Base-by-base conservation (phyloP, 805 yeast species). In the Schizosaccharomyces lindneri region DNA sequence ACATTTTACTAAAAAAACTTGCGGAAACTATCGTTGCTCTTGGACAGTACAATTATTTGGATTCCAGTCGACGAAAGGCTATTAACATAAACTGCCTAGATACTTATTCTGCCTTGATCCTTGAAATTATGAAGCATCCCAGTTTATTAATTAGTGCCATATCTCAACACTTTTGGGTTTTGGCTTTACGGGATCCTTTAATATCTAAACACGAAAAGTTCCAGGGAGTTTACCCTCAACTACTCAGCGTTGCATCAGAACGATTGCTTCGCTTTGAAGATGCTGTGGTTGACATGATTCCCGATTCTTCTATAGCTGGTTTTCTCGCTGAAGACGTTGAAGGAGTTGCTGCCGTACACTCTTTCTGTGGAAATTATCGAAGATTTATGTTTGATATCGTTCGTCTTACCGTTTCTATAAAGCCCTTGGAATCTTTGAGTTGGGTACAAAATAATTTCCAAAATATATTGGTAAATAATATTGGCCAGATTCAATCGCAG, bases 111-210 rank as follows among this genome's bases (percentile, higher is more conserved):
- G 78, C 79, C 62, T 76, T 93, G 27, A 87, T 93, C 5, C 74
- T 93, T 55, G 78, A 82, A 59, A 87, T 96, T 0, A 85, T 95
- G 0, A 79, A 77, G 67, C 93, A 87, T 68, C 85, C 87, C 31
- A 85, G 95, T 67, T 76, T 93, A 62, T 83, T 90, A n/a, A 83
- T 90, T 2, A 84, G 95, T 61, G 95, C 96, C 0, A 76, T 93
- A 19, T 85, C 96, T 0, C 73, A 93, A 61, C 95, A 88, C 69
- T 84, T 93, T 74, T 94, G 98, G 98, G 87, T 95, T 64, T 80
- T 90, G 1, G 81, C 90, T 65, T 73, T 94, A 61, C 78, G 99
- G 67, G 80, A 83, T 63, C 95, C 88, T 66, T 86, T 83, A 63
- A 74, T 85, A 59, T 76, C 83, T 63, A 79, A 46, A 43, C 41